Base-by-base conservation (phyloP, 305 asterid species). In the Plantago lanceolata region DNA sequence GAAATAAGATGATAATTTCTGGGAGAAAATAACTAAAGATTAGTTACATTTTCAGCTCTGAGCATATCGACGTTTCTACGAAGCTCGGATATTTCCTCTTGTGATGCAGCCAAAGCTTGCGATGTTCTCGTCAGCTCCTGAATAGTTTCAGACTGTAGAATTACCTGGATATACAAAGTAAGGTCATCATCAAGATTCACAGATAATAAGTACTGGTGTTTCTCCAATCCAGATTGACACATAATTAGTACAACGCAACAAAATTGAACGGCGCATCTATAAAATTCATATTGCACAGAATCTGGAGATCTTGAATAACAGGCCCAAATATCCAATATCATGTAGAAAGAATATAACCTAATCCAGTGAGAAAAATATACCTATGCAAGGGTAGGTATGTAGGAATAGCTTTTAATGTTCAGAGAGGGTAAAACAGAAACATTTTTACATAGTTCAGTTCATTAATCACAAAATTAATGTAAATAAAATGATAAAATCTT, bases 121-220 rank as follows among this genome's bases (percentile, higher is more conserved):
- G 99, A 93, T 31, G 99, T 88, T 84, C 78, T 88, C 8, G 89
- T 93, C 82, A 93, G 75, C 78, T 93, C 99, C 74, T 93, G 95
- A 78, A 93, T 93, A 63, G 99, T 93, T 67, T 86, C 96, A 8
- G 99, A 93, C 74, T 90, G 99, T 43, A 90, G 81, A 69, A 90
- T 78, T 69, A 93, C 97, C 97, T 89, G 75, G 52, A 71, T 20
- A 68, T 63, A 62, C 26, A 29, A 67, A 29, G 13, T 64, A 57
- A 64, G 45, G 11, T 37, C n/a, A 48, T 11, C 47, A 56, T 24
- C 28, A 24, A 24, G 28, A 24, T 24, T 24, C 2, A 24, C 28
- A 24, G 28, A 24, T 24, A 69, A 6, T 28, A 45, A 48, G 50
- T 24, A 47, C 43, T 47, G 20, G 21, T 13, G 8, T 52, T 57